Evolutionary conservation across 2,329 filamentous ascomycete species (phyloP).

Genomic region (Scedosporium minutisporum): DNA sequence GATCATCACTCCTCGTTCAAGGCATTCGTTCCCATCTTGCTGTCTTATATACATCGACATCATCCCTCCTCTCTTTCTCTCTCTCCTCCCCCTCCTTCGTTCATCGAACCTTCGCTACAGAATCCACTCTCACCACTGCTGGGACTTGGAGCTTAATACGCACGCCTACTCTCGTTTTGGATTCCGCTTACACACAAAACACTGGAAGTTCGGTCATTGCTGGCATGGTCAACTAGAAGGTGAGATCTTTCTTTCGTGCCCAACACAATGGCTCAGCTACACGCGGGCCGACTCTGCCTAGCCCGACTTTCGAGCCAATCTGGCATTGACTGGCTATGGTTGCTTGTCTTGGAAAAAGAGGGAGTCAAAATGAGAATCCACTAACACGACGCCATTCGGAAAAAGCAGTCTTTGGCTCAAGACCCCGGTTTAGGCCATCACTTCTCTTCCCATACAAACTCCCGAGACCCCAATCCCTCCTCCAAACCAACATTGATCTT

Average conservation of each 20-base stretch:
- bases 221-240: slow-evolving; percentile 2
- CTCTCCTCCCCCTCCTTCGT: not conserved
- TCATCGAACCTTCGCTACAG: not conserved
- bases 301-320: not conserved
- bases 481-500: not conserved
- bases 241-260: not conserved
- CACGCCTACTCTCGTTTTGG: too few species aligned
- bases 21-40: not conserved
- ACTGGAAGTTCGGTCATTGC: not conserved
- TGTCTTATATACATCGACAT: not conserved
- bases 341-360: not conserved
- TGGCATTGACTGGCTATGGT: not conserved
- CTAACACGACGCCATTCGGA: not conserved
- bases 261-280: not conserved
- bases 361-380: not conserved
- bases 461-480: not conserved
- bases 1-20: not conserved
- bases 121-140: too few species aligned
- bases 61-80: not conserved
- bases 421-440: not conserved
- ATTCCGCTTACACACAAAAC: too few species aligned
- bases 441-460: not conserved
- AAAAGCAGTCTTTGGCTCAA: not conserved
- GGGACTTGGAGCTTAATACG: too few species aligned
- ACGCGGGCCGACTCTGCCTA: not conserved